Evolutionary conservation across 345 rosid species (phyloP).

Genomic region (Acer yangbiense): DNA sequence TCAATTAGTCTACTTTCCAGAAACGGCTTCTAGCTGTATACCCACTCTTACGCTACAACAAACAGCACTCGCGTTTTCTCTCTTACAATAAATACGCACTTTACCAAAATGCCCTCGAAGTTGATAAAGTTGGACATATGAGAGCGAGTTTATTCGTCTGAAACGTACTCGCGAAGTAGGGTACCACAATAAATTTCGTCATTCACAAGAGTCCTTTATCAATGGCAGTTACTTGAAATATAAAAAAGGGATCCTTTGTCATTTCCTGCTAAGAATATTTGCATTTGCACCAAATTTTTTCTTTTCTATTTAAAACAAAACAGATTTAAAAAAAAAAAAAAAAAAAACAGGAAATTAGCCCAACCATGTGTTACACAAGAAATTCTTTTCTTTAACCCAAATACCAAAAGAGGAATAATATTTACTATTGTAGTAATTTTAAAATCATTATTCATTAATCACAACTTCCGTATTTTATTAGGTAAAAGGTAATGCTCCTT

Average conservation of each 20-base stretch:
- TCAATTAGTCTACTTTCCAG: neutral
- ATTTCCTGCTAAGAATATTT: slow-evolving; percentile 18
- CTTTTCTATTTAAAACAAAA: neutral
- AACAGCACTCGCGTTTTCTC: neutral
- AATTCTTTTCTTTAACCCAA: slow-evolving; percentile 11
- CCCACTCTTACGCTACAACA: neutral
- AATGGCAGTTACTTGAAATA: neutral
- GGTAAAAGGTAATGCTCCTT: neutral
- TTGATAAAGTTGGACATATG: neutral
- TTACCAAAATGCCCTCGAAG: neutral
- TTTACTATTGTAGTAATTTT: neutral
- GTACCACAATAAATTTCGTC: neutral
- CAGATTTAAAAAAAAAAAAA: neutral
- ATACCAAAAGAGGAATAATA: neutral
- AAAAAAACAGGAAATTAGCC: neutral
- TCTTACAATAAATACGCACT: neutral
- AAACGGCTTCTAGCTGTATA: neutral
- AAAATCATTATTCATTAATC: no score
- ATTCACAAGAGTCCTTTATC: neutral
- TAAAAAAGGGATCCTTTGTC: slow-evolving; percentile 23
- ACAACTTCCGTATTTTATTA: no score
- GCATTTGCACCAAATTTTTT: neutral
- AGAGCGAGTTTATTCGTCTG: neutral
- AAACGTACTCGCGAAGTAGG: neutral
- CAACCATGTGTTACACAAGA: slow-evolving; percentile 1